Evolutionary conservation across 176 grass and related monocot species (phyloP), one percentile per base, ranked within the genome.

Genomic region (Elaeis guineensis): DNA sequence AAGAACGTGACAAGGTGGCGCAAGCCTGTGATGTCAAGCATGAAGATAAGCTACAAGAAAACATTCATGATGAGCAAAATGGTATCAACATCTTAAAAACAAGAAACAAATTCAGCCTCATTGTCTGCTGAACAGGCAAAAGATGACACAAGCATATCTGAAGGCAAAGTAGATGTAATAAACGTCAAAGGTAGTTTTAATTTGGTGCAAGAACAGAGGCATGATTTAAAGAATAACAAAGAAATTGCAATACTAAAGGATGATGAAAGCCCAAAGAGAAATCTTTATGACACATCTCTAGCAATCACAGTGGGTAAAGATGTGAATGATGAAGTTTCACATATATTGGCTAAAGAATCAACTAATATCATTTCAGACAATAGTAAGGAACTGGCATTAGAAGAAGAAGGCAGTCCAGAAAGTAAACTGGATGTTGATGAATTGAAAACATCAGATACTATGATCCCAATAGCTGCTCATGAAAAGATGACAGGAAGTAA

Each of bases 1-100:
- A 83, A 74, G 62, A 71, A 55, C 72, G 25, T n/a, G 50, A 21
- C 70, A 62, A 74, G 54, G 16, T 57, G 65, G 61, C 61, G 16
- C 6, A 14, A 56, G 58, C 58, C 63, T 63, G 18, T 26, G 79
- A 77, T 63, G 20, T 66, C 28, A 19, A 80, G 52, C 17, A 55
- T 63, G 61, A 77, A 80, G 70, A 32, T 32, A 75, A 70, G 51
- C 4, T 17, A 59, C 64, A 89, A 80, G 72, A 67, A 51, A 70
- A 89, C 76, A 62, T 30, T 25, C 62, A 5, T 44, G 65, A 76
- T 9, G 58, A 79, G 17, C 18, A 52, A 8, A 51, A 44, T 44
- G 25, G n/a, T 25, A 23, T 24, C 49, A 57, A 69, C 54, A 57
- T 55, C 57, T 44, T 48, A 35, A 55, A 55, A 79, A 58, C 68